Percentiles rank a stretch among this genome's conserved stretches.
These are phyloP conservation scores for Tolypocladium sp. DNA, from an alignment of 2,329 filamentous ascomycete species.

Conservation along the genomic window DNA sequence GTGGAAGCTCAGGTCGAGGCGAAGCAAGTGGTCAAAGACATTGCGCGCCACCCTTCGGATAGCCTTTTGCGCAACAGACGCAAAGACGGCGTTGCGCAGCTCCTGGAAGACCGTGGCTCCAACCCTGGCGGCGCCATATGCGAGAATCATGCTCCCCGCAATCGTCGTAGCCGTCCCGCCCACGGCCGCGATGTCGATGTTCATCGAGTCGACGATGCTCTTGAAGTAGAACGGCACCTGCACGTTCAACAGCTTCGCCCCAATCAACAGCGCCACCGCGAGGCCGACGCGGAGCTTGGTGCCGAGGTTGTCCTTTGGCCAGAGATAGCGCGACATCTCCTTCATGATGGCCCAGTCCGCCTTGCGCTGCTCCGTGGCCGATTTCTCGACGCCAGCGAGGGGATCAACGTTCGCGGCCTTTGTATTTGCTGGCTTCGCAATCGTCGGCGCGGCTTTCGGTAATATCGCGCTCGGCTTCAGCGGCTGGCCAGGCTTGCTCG, in stretches of 20 bases:
- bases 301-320: constrained; percentile 70
- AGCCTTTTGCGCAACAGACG: constrained; percentile 92
- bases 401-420: constrained; percentile 17
- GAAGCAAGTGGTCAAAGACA: constrained; percentile 84
- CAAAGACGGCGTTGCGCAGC: constrained; percentile 90
- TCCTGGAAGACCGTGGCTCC: constrained; percentile 88
- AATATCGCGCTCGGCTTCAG: constrained; percentile 1
- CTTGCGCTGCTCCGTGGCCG: constrained; percentile 81
- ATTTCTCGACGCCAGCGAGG: constrained; percentile 28
- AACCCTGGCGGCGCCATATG: constrained; percentile 82
- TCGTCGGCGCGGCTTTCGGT: constrained; percentile 3
- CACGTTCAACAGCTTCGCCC: constrained; percentile 92
- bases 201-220: constrained; percentile 95
- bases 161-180: constrained; percentile 87
- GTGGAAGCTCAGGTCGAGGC: constrained; percentile 88
- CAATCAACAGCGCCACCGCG: constrained; percentile 74
- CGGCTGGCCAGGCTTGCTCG: not conserved
- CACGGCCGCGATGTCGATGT: constrained; percentile 77
- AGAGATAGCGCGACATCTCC: constrained; percentile 93
- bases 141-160: constrained; percentile 86
- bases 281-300: constrained; percentile 79
- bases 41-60: constrained; percentile 85
- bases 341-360: constrained; percentile 98
- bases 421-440: constrained; percentile 8
- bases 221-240: constrained; percentile 99